These are phyloP conservation scores for Canariomyces notabilis DNA, from an alignment of 2,329 filamentous ascomycete genomes.

Conservation along the genomic window DNA sequence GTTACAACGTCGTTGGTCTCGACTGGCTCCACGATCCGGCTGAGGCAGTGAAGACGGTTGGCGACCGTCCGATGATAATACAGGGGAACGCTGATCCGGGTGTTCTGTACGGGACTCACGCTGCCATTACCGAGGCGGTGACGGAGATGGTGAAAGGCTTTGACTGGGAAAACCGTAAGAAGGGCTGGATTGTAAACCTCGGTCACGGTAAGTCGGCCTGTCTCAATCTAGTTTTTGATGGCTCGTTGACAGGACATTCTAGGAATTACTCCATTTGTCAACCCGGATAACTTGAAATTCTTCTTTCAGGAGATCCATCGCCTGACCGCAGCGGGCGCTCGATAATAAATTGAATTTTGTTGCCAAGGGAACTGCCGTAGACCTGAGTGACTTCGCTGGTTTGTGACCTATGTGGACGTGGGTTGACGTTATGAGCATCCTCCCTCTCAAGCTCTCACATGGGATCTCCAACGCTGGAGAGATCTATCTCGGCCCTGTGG, in stretches of 20 bases:
- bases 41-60: conserved; percentile 74
- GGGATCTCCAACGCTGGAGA: conserved; percentile 11
- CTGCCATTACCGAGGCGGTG: conserved; percentile 76
- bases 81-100: conserved; percentile 97
- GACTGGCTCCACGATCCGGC: conserved; percentile 93
- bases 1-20: conserved; percentile 89
- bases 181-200: conserved; percentile 95
- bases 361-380: conserved; percentile 3
- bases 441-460: conserved; percentile 4
- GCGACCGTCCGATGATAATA: conserved; percentile 67
- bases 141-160: conserved; percentile 86
- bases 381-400: too few relatives aligned
- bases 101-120: conserved; percentile 77
- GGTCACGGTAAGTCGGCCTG: conserved; percentile 69
- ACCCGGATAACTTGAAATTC: conserved; percentile 88
- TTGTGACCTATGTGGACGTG: too few relatives aligned
- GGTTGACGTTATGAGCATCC: not conserved
- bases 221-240: conserved; percentile 5
- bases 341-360: conserved; percentile 15
- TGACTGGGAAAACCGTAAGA: conserved; percentile 64
- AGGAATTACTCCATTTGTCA: conserved; percentile 92
- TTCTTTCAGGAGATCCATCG: conserved; percentile 91
- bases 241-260: conserved; percentile 7
- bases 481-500: conserved; percentile 20
- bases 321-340: conserved; percentile 42